Conservation (phyloP, 139 green algal species). For the Picochlorum costavermella region DNA sequence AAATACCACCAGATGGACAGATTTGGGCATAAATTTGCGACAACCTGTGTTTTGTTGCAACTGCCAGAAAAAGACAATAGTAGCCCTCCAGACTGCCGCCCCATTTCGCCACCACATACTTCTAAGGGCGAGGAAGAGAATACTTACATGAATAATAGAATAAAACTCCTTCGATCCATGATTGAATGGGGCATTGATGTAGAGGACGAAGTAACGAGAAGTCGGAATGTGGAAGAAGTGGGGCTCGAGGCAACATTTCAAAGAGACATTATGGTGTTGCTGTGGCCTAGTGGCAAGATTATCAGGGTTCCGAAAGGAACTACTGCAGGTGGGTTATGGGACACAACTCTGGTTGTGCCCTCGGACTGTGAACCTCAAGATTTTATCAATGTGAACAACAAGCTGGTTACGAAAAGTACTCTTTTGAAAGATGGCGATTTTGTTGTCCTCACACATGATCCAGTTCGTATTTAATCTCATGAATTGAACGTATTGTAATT, state of each 20-base stretch:
- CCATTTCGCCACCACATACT: not conserved
- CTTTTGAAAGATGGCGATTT: constrained; percentile 72
- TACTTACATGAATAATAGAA: constrained; percentile 24
- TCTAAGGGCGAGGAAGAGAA: not conserved
- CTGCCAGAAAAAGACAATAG: not conserved
- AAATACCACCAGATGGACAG: constrained; percentile 47
- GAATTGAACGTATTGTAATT: not conserved
- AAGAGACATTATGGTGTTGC: constrained; percentile 35
- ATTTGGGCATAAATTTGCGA: constrained; percentile 36
- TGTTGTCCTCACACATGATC: constrained; percentile 58
- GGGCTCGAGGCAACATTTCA: not conserved
- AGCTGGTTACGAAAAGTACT: constrained; percentile 59
- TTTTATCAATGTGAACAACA: constrained; percentile 85
- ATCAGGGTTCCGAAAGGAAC: constrained; percentile 57
- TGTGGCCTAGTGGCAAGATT: constrained; percentile 48
- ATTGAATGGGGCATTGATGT: constrained; percentile 64
- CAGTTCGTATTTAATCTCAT: constrained; percentile 23
- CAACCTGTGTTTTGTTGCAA: constrained; percentile 26
- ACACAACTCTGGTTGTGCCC: not conserved
- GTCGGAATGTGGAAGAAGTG: not conserved
- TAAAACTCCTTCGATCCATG: constrained; percentile 51
- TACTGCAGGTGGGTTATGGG: constrained; percentile 54
- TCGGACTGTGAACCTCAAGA: constrained; percentile 1
- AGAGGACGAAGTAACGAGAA: no score
- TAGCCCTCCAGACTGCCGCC: not conserved